Conservation (phyloP, 2,329 filamentous ascomycete species). For the Pestalotiopsis sp. region DNA sequence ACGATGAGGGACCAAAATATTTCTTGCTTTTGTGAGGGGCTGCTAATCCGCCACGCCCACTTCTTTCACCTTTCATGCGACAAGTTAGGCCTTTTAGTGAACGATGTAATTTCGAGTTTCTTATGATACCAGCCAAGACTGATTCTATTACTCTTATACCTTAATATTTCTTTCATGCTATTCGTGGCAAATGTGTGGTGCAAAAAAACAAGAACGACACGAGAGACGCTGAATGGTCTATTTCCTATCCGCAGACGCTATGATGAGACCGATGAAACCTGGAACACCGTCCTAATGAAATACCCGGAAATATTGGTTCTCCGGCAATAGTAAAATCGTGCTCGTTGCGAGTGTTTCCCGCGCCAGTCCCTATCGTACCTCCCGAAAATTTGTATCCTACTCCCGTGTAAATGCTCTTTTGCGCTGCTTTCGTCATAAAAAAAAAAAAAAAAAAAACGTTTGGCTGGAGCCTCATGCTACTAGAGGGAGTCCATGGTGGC, state of each 20-base stretch:
- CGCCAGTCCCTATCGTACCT: background rate
- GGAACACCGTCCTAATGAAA: background rate
- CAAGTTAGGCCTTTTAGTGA: conserved; percentile 35
- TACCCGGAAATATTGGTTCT: background rate
- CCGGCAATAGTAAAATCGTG: background rate
- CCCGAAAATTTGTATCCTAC: background rate
- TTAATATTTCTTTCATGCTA: background rate
- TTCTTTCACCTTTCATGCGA: conserved; percentile 33
- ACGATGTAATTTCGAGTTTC: conserved; percentile 42
- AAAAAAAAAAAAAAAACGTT: background rate
- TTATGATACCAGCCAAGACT: conserved; percentile 50
- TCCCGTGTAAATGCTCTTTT: conserved; percentile 7
- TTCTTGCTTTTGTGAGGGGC: conserved; percentile 29
- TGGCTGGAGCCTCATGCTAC: background rate
- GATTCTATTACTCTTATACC: background rate
- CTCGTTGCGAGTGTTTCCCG: background rate
- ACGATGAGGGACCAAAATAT: conserved; percentile 29
- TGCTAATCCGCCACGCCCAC: conserved; percentile 28
- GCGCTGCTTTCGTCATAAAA: background rate
- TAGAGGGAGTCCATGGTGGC: conserved; percentile 78
- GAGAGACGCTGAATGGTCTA: background rate
- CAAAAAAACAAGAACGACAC: background rate
- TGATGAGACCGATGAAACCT: background rate
- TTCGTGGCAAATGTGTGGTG: background rate
- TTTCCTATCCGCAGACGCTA: background rate